Evolutionary conservation across 2,329 filamentous ascomycete genomes (phyloP), one percentile per base, ranked within the genome.

Genomic region (Tolypocladium ophioglossoides): DNA sequence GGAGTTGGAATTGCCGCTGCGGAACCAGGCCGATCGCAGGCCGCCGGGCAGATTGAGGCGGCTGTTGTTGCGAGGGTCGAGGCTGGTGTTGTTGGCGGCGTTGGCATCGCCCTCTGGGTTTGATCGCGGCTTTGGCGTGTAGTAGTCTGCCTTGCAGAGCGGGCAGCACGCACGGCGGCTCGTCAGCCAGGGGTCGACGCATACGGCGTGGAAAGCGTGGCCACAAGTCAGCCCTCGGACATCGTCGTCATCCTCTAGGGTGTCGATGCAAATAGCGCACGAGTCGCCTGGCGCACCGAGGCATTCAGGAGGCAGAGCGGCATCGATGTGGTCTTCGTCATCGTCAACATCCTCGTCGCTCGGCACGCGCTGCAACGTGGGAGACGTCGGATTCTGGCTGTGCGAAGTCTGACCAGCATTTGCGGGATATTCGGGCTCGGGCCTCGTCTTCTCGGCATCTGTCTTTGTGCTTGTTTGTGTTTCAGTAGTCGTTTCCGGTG

Each of bases 121-220:
- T 3, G 87, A 77, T 18, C 90, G 87, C 51, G 91, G 89, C 72
- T 97, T 97, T 0, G 94, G 92, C 3, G 90, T 86, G 69, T 95
- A 97, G 70, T 97, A 99, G 67, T 99, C 94, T 41, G 92, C 89
- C 74, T 99, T 99, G 78, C 94, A 99, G 8, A 99, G 84, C 7
- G 94, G 94, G 68, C 94, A 99, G 75, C 92, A 97, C 30, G 94
- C 94, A 60, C 92, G 86, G 58, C 94, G 84, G 66, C 88, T 91
- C 11, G 94, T 99, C 59, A 99, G 75, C 94, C 94, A 99, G 12
- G 94, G 94, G 63, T 99, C 94, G 50, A 99, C 83, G 67, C 94
- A 99, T 40, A 87, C 89, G 51, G 91, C 91, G 68, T 99, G 94
- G 80, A 97, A 99, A 53, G 92, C 91, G 70, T 99, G 94, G n/a